phyloP scores from a whole-genome alignment of 2,329 filamentous ascomycete species.

The Colletotrichum sp. region DNA sequence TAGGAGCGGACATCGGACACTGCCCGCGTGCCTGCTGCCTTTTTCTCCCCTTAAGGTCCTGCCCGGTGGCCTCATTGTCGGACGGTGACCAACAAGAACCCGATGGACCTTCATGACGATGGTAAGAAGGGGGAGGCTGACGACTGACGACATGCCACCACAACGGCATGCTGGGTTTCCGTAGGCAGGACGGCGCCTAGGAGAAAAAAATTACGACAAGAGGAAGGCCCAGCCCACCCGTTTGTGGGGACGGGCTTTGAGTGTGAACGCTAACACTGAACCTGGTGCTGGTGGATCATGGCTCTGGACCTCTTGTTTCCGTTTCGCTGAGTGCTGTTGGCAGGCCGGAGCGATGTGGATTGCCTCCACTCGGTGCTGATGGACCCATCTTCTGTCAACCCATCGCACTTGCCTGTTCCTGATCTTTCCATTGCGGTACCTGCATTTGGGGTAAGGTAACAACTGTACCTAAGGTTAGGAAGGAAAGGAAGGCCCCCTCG shows the following conservation, averaged over 20 bases:
- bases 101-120: background rate
- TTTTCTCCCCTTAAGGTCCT: background rate
- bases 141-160: background rate
- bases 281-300: too few species aligned
- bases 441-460: background rate
- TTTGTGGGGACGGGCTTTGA: background rate
- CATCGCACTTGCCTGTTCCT: background rate
- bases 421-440: background rate
- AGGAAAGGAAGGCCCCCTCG: background rate
- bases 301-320: background rate
- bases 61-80: background rate
- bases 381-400: conserved; percentile 11
- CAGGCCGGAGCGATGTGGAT: background rate
- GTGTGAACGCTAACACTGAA: background rate
- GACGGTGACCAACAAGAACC: background rate
- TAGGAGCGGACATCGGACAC: background rate
- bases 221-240: background rate
- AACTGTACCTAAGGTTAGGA: background rate
- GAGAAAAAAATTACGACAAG: background rate
- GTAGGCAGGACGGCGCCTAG: background rate
- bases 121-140: background rate
- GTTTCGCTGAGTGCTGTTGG: background rate
- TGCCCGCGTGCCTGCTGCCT: background rate
- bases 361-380: background rate
- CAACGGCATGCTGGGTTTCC: background rate